Evolutionary conservation across 1,139 yeast genomes (phyloP).

Genomic region (Hyphopichia fennica): DNA sequence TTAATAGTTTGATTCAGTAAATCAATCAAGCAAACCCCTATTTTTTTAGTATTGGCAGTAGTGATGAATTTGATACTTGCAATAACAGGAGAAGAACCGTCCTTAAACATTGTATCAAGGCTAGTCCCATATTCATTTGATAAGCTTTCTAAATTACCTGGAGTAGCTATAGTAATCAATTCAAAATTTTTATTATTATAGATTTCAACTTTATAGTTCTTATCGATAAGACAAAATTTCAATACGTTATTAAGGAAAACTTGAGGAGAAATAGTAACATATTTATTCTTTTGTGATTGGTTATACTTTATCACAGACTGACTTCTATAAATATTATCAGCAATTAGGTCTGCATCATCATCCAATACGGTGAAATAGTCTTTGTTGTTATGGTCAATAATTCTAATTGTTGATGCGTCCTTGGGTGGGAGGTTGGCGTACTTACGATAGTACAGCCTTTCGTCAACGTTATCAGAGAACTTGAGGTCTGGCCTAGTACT

Average conservation of each 20-base stretch:
- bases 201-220: constrained; percentile 75
- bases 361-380: constrained; percentile 78
- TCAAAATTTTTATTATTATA: constrained; percentile 62
- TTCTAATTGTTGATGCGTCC: constrained; percentile 52
- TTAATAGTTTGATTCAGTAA: constrained; percentile 66
- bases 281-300: constrained; percentile 48
- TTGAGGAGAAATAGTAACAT: constrained; percentile 76
- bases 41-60: constrained; percentile 44
- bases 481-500: constrained; percentile 71
- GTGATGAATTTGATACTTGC: constrained; percentile 65
- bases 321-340: constrained; percentile 81
- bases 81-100: constrained; percentile 67
- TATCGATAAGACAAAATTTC: constrained; percentile 64
- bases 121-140: constrained; percentile 46
- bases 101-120: constrained; percentile 67
- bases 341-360: constrained; percentile 78
- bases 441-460: constrained; percentile 61
- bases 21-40: constrained; percentile 85
- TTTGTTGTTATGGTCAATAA: constrained; percentile 67
- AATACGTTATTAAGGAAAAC: constrained; percentile 65
- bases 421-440: constrained; percentile 53
- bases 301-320: constrained; percentile 70
- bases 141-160: constrained; percentile 73
- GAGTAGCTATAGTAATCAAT: constrained; percentile 68
- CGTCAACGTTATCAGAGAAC: constrained; percentile 65